Conservation (phyloP, 1,284 basidiomycete species). For the Ceratobasidium sp. region DNA sequence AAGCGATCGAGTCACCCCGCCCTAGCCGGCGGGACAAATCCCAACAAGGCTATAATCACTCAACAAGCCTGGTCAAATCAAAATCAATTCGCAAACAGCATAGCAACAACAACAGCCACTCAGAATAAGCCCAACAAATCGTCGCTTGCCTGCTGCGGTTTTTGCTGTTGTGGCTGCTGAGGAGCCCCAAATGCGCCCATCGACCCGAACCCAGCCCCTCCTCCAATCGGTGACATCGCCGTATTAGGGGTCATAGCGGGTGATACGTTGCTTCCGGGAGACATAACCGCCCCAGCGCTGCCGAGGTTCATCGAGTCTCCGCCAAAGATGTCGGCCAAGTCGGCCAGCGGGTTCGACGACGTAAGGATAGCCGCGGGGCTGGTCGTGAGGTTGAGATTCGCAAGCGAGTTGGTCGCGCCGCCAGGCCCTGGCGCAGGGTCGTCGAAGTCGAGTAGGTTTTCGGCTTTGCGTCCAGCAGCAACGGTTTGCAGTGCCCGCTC, state of each 20-base stretch:
- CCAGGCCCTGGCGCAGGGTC: slow-evolving; percentile 73
- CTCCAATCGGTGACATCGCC: slow-evolving; percentile 51
- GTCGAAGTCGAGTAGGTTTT: slow-evolving; percentile 95
- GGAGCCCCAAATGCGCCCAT: slow-evolving; percentile 45
- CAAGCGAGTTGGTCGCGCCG: slow-evolving; percentile 81
- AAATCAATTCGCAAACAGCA: slow-evolving; percentile 19
- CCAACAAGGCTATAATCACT: not conserved
- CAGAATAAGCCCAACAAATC: slow-evolving; percentile 67
- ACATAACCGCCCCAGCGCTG: slow-evolving; percentile 38
- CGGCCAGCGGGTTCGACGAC: slow-evolving; percentile 85
- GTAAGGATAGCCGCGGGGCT: slow-evolving; percentile 49
- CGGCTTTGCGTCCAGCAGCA: slow-evolving; percentile 89
- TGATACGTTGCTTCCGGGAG: slow-evolving; percentile 20
- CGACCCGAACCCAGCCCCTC: slow-evolving; percentile 35
- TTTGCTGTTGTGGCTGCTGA: slow-evolving; percentile 57
- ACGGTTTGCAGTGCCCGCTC: slow-evolving; percentile 92
- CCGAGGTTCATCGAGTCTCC: slow-evolving; percentile 37
- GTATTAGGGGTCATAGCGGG: slow-evolving; percentile 42
- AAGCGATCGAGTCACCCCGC: not conserved
- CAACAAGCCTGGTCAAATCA: not conserved
- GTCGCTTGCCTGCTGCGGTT: slow-evolving; percentile 54
- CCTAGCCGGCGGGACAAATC: slow-evolving; percentile 3
- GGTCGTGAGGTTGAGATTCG: slow-evolving; percentile 68
- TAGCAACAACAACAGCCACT: slow-evolving; percentile 32
- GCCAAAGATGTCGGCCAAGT: slow-evolving; percentile 90